Base-by-base conservation (phyloP, 768 basidiomycete genomes). In the Suillus decipiens region DNA sequence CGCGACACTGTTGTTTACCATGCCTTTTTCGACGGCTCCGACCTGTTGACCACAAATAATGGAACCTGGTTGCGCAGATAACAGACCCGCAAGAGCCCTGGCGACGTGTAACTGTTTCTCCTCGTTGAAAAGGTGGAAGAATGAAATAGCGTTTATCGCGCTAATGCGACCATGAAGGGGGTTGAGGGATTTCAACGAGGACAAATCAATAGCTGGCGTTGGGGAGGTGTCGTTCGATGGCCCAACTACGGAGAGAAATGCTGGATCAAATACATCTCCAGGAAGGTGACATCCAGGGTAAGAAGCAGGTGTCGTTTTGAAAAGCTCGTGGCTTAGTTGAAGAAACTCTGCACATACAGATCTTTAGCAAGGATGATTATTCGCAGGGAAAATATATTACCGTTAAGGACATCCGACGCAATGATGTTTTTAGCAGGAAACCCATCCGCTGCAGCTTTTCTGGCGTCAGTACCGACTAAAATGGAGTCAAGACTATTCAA, bases 21-120 rank as follows among this genome's bases (percentile, higher is more conserved):
- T 50, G 37, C 65, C 67, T 57, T 51, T 61, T 45, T 45, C n/a
- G 11, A 22, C n/a, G 22, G 4, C 22, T n/a, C 45, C 45, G 11
- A 45, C n/a, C 5, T 45, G 45, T 1, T 6, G 6, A 12, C 45
- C 45, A 2, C 45, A 45, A 11, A 45, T 45, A 22, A 45, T 5
- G 11, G 45, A 45, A 45, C 45, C 45, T 45, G 45, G n/a, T n/a
- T 45, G 45, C 5, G 45, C 45, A 45, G 45, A 45, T 45, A 22
- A 22, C 11, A 45, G 45, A 22, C 45, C 45, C n/a, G 45, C 45
- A 11, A 45, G 45, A 22, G 45, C 45, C 10, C 10, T 45, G 11
- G 45, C 45, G 22, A 22, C 11, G 5, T 22, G 45, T 2, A 45
- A 45, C 12, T 45, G 45, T 22, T 22, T 45, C 10, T 45, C n/a